Percentiles rank a stretch among this genome's conserved stretches.
Conservation (phyloP, 2,329 filamentous ascomycete species). For the Trichophyton simii region DNA sequence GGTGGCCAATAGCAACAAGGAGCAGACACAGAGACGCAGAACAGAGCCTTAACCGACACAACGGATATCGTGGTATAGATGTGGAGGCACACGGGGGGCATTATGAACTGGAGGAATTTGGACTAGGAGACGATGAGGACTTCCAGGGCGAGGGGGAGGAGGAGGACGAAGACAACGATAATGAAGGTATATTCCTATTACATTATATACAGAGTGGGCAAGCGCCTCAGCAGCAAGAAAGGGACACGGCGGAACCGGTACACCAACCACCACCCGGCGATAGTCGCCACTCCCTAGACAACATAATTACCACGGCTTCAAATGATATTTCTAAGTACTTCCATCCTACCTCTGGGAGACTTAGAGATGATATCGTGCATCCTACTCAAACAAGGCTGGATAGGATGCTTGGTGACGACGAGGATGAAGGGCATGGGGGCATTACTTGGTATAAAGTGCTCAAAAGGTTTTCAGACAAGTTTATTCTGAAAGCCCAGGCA, state of each 20-base stretch:
- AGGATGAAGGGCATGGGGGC: not conserved
- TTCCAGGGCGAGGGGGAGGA: no score
- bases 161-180: not conserved
- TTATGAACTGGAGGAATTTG: constrained; percentile 12
- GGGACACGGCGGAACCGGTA: not conserved
- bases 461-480: not conserved
- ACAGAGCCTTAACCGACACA: constrained; percentile 6
- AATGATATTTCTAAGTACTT: constrained; percentile 15
- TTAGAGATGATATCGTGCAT: constrained; percentile 11
- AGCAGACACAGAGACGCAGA: not conserved
- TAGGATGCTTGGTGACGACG: not conserved
- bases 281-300: not conserved
- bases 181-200: constrained; percentile 10
- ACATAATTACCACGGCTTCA: not conserved
- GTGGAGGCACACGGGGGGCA: not conserved
- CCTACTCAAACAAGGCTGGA: constrained; percentile 7
- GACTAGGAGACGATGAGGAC: constrained; percentile 9
- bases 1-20: constrained; percentile 13
- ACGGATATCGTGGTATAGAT: not conserved
- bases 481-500: constrained; percentile 1
- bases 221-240: not conserved
- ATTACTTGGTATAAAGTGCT: not conserved
- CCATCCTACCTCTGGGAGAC: constrained; percentile 12
- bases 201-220: not conserved
- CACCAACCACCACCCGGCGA: not conserved